Conservation (phyloP, 2,329 filamentous ascomycete genomes). For the Coniochaeta sp. region DNA sequence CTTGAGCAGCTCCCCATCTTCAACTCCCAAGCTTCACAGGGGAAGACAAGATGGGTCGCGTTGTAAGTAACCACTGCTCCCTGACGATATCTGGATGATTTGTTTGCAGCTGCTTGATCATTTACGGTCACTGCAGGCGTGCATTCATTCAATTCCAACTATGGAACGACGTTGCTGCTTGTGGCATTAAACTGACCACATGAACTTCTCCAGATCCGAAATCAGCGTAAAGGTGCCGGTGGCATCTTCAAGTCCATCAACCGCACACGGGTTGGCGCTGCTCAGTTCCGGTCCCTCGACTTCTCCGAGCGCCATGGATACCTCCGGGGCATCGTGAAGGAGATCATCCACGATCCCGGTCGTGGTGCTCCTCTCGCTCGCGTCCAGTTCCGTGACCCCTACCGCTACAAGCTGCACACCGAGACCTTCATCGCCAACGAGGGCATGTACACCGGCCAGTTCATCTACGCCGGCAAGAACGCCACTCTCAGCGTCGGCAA, state of each 20-base stretch:
- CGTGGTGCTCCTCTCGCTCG: slow-evolving; percentile 96
- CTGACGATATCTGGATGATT: slow-evolving; percentile 4
- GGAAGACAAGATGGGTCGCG: slow-evolving; percentile 45
- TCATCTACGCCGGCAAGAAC: slow-evolving; percentile 99
- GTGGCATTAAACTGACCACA: slow-evolving; percentile 11
- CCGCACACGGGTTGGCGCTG: slow-evolving; percentile 86
- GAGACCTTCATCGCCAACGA: slow-evolving; percentile 99
- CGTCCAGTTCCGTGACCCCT: slow-evolving; percentile 95
- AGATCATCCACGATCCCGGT: slow-evolving; percentile 98
- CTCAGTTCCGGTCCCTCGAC: slow-evolving; percentile 95
- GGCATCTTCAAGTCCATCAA: slow-evolving; percentile 58
- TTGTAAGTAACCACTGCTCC: slow-evolving; percentile 24
- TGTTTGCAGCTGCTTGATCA: slow-evolving; percentile 5
- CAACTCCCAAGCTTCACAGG: slow-evolving; percentile 17
- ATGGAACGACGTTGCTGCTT: neutral
- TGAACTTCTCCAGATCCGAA: slow-evolving; percentile 43
- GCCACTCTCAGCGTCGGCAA: slow-evolving; percentile 95
- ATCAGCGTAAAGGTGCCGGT: slow-evolving; percentile 56
- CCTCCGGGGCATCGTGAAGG: slow-evolving; percentile 93
- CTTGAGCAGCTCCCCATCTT: slow-evolving; percentile 16
- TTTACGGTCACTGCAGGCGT: neutral
- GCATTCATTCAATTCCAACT: neutral
- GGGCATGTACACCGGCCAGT: slow-evolving; percentile 99
- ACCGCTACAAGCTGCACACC: slow-evolving; percentile 94
- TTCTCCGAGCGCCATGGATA: slow-evolving; percentile 97